Base-by-base conservation (phyloP, 2,329 filamentous ascomycete genomes). In the Thielaviopsis musarum region DNA sequence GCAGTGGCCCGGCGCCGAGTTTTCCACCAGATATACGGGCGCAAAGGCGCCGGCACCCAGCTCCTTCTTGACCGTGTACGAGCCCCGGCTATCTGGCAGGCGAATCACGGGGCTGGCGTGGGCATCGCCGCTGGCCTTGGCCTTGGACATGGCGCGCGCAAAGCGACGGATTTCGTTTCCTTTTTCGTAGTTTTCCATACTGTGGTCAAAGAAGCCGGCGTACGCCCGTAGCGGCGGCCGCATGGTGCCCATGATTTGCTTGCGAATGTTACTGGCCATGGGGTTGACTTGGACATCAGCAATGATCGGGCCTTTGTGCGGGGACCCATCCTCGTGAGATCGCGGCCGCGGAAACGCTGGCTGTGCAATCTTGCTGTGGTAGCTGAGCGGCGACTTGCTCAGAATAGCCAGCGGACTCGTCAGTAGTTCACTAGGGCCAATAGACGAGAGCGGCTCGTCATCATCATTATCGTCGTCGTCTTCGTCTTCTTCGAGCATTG, bases 11-110 rank as follows among this genome's bases (percentile, higher is more conserved):
- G 77, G 74, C 0, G 73, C 72, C n/a, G 81, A 78, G 65, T 85
- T 85, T 67, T 95, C 88, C 7, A 91, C 85, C 0, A 98, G 80
- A 68, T 96, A 98, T 2, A 98, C 93, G 0, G 93, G 91, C 0
- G 91, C 93, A 71, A 94, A 98, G 0, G 93, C 93, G 9, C 93
- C 93, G 28, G 90, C 88, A 1, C 93, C 93, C 13, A 98, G 81
- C 69, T 97, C 90, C 56, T 85, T 82, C 67, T 86, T 88, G 60
- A 97, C 72, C 1, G 81, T 85, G 70, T 96, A 98, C 51, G 78
- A 79, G 48, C 83, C 76, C 22, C 78, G 73, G 1, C 80, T 77
- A 48, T 81, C 81, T 0, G 81, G 76, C 62, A 96, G 87, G 51
- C 81, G 75, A 22, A 97, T 76, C 3, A 79, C 82, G 0, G 82